Base-by-base conservation (phyloP, 192 early-diverging fungal species). In the Irineochytrium annulatum region DNA sequence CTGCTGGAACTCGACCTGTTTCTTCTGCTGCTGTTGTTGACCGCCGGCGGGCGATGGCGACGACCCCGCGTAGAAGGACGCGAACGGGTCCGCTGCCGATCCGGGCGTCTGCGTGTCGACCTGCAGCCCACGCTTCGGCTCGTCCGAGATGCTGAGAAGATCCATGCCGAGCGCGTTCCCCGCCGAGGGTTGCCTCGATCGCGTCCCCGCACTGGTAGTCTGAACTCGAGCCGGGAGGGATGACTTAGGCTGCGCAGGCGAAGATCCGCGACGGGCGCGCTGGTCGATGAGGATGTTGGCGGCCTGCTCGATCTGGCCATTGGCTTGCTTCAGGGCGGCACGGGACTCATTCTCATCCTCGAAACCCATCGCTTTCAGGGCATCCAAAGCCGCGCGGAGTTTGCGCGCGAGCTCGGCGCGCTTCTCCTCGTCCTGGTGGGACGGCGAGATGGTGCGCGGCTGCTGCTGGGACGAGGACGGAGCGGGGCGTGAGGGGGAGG, bases 221-320 rank as follows among this genome's bases (percentile, higher is more conserved):
- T 35, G 52, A n/a, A 26, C n/a, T n/a, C n/a, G 22, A 28, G n/a
- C n/a, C n/a, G 29, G n/a, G 16, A 33, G 52, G 11, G 5, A 4
- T 28, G 28, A 2, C 28, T 57, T 32, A 5, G n/a, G 52, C 26
- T 54, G 22, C 27, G 32, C 13, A 0, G 55, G 39, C 20, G 31
- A 16, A 30, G n/a, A 22, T 16, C n/a, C 41, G 26, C 49, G 11
- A 27, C 58, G 11, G 24, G 57, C 31, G 46, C 68, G 72, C 3
- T 59, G 57, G 43, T 87, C 81, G 3, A 81, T 62, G 29, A 90
- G 63, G 27, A 87, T 65, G 32, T 74, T 82, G 20, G 74, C 81
- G 24, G 93, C 91, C 22, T 83, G 78, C 43, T 91, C 86, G 1
- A 91, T 67, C 65, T 91, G 85, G 19, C 90, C 91, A 33, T 80